phyloP scores from a whole-genome alignment of 352 stramenopile species.

The Pythium rhizo-oryzae region DNA sequence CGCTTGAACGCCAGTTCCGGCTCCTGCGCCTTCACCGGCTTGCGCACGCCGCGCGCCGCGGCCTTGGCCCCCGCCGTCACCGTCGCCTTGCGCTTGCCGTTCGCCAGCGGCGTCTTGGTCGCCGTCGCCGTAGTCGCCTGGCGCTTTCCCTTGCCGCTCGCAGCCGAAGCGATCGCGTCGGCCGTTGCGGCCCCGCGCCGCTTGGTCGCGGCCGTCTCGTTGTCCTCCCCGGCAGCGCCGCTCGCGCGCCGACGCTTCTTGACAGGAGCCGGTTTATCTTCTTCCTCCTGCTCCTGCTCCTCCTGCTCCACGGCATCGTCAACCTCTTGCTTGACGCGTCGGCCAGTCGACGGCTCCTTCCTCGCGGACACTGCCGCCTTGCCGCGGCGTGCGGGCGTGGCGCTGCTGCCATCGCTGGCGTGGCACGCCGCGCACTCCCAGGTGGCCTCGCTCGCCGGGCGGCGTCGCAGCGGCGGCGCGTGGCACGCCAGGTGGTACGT shows the following conservation, averaged over 20 bases:
- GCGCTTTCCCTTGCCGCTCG: background rate
- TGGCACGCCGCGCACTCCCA: conserved; percentile 53
- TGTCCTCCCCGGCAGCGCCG: background rate
- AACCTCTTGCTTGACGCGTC: background rate
- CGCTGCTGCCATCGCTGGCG: background rate
- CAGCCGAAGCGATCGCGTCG: background rate
- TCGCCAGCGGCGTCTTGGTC: background rate
- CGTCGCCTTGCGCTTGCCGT: background rate
- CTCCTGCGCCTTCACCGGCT: conserved; percentile 25
- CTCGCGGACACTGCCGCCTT: no score
- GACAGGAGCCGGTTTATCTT: background rate
- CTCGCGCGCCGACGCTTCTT: conserved; percentile 7
- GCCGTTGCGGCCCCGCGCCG: background rate
- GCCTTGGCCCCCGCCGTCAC: background rate
- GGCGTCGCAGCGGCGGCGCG: conserved; percentile 50
- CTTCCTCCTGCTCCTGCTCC: background rate
- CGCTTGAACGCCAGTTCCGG: conserved; percentile 23
- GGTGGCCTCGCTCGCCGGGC: conserved; percentile 35
- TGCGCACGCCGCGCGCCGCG: conserved; percentile 1
- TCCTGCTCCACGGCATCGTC: background rate
- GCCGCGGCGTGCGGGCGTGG: no score
- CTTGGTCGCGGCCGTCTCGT: background rate
- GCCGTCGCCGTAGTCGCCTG: background rate
- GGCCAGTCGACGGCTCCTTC: no score
- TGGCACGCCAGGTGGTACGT: conserved; percentile 63